Conservation (phyloP, 169 alveolate genomes). For the Plasmodium falciparum region DNA sequence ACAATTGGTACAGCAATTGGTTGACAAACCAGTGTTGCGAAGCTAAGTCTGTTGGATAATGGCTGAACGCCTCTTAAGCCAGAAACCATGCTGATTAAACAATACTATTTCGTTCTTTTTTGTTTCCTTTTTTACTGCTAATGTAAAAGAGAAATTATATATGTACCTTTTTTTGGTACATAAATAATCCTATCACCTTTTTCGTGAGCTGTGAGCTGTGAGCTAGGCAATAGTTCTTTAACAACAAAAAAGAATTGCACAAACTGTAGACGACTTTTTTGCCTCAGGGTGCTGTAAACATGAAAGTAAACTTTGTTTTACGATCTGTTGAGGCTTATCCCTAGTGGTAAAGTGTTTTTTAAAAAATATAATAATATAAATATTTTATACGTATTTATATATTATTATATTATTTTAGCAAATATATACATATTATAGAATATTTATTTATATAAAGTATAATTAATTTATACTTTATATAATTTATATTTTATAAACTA, state of each 20-base stretch:
- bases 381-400: constrained; percentile 15
- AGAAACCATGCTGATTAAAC: constrained; percentile 87
- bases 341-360: constrained; percentile 21
- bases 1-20: constrained; percentile 37
- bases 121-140: constrained; percentile 3
- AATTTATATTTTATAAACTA: too few species aligned
- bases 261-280: neutral
- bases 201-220: neutral
- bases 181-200: constrained; percentile 25
- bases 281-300: constrained; percentile 49
- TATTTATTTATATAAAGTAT: too few species aligned
- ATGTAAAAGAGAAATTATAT: constrained; percentile 33
- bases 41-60: constrained; percentile 92
- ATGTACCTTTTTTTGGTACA: constrained; percentile 1
- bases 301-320: constrained; percentile 49
- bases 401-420: too few species aligned
- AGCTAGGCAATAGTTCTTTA: neutral
- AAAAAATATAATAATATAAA: constrained; percentile 47
- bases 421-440: too few species aligned
- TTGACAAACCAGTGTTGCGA: constrained; percentile 90
- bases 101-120: constrained; percentile 61
- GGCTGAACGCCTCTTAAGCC: constrained; percentile 93
- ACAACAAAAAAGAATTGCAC: constrained; percentile 18
- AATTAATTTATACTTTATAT: too few species aligned
- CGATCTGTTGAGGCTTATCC: constrained; percentile 58